Base-by-base conservation (phyloP, 2,329 filamentous ascomycete genomes). In the Cryoendolithus antarcticus region DNA sequence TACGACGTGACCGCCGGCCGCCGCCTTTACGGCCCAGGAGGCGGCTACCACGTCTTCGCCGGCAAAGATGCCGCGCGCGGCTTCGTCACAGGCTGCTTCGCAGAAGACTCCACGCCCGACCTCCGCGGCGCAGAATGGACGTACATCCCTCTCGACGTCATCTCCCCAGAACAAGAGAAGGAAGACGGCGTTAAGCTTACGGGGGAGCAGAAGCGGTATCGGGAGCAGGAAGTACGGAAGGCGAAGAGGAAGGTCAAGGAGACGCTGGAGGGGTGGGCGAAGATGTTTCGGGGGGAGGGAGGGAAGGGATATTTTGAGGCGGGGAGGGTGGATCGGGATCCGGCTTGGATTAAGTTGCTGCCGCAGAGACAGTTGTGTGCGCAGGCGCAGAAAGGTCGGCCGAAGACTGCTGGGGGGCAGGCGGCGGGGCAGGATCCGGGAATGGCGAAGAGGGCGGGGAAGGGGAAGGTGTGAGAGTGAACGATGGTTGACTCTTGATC, bases 21-120 rank as follows among this genome's bases (percentile, higher is more conserved):
- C 6, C 47, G 48, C 21, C 47, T 57, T 41, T 71, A 71, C 69
- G 74, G 50, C 61, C 72, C 88, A 0, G 86, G 86, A 21, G 91
- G 88, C 4, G 77, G 77, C 30, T 98, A 98, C 69, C 72, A 79
- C 54, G 80, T 82, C 64, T 94, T 98, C 61, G 76, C 86, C 0
- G 91, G 89, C 44, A 72, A 72, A 45, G 91, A 98, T 62, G 88
- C 89, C 28, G 77, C 82, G 9, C 80, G 91, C 35, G 86, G 80
- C 12, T 98, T 86, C 61, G 78, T 98, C 12, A 96, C 91, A 2
- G 86, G 85, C 11, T 98, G 91, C 62, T 98, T 98, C 65, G 67
- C 75, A 30, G 80, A 86, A 47, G 91, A 98, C 67, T 69, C 79
- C 27, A 91, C 80, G 2, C 72, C 82, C 3, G 91, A 98, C 64